A percentile compares a stretch with the other conserved stretches of the same genome.
Conservation (phyloP, 2,329 filamentous ascomycete genomes). For the Huntiella savannae region DNA sequence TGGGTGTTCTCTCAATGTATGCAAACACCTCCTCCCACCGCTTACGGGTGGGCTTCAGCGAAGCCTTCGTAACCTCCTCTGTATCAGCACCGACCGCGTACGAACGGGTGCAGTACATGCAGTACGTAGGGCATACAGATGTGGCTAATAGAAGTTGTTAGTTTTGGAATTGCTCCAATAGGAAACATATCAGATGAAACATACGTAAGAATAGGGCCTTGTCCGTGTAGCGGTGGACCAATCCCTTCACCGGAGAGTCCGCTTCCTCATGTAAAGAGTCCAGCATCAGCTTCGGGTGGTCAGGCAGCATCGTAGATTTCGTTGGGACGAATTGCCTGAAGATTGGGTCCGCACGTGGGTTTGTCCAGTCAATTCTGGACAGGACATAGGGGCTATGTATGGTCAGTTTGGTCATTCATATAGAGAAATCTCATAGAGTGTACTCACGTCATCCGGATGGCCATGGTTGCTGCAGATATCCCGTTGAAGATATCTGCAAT, state of each 20-base stretch:
- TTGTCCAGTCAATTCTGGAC: conserved; percentile 37
- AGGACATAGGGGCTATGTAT: conserved; percentile 33
- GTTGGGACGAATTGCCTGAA: conserved; percentile 41
- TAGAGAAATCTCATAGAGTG: background rate
- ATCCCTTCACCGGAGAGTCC: conserved; percentile 35
- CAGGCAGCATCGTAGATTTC: conserved; percentile 29
- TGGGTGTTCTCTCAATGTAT: conserved; percentile 32
- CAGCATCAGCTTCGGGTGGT: conserved; percentile 34
- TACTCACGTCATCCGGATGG: conserved; percentile 34
- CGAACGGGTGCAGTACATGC: conserved; percentile 41
- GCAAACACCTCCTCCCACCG: conserved; percentile 38
- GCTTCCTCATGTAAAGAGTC: conserved; percentile 40
- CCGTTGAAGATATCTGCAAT: conserved; percentile 34
- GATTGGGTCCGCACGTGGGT: conserved; percentile 39
- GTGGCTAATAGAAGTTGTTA: conserved; percentile 22
- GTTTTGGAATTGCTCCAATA: background rate
- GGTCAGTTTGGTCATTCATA: background rate
- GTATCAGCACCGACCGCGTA: conserved; percentile 39
- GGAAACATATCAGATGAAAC: conserved; percentile 12
- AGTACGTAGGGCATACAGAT: conserved; percentile 43
- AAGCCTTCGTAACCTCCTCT: conserved; percentile 27
- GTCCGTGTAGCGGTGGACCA: conserved; percentile 45
- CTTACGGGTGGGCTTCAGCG: conserved; percentile 20
- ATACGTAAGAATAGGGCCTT: conserved; percentile 42
- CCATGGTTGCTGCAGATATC: conserved; percentile 36